phyloP scores from a whole-genome alignment of 140 eudicot species.

The Anethum foeniculum region DNA sequence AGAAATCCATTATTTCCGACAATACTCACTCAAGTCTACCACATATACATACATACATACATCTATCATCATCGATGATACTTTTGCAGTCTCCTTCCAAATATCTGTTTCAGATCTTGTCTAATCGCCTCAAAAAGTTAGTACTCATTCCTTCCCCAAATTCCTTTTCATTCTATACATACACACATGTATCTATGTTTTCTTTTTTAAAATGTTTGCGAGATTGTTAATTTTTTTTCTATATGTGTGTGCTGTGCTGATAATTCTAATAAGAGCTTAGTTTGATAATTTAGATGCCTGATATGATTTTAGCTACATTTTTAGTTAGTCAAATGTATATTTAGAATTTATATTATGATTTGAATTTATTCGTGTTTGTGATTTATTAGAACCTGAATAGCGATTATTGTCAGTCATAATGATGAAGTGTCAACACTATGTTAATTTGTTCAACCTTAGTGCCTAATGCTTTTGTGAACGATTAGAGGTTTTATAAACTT shows the following conservation, averaged over 20 bases:
- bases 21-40: neutral
- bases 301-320: neutral
- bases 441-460: neutral
- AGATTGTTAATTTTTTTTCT: neutral
- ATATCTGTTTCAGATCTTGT: slow-evolving; percentile 38
- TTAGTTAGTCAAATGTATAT: neutral
- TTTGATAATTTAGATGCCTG: neutral
- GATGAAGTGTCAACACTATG: neutral
- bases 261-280: neutral
- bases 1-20: neutral
- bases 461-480: neutral
- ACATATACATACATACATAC: neutral
- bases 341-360: neutral
- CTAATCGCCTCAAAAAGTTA: slow-evolving; percentile 35
- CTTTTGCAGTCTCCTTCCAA: slow-evolving; percentile 37
- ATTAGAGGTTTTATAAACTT: neutral
- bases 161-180: neutral
- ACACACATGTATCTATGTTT: too few species aligned
- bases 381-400: neutral
- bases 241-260: too few species aligned
- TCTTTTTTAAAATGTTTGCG: neutral
- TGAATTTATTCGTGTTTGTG: neutral
- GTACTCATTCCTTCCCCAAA: neutral
- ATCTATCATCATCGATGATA: slow-evolving; percentile 16
- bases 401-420: neutral